Evolutionary conservation across 495 filamentous ascomycete species (phyloP).

Genomic region (Pyronema domesticum): DNA sequence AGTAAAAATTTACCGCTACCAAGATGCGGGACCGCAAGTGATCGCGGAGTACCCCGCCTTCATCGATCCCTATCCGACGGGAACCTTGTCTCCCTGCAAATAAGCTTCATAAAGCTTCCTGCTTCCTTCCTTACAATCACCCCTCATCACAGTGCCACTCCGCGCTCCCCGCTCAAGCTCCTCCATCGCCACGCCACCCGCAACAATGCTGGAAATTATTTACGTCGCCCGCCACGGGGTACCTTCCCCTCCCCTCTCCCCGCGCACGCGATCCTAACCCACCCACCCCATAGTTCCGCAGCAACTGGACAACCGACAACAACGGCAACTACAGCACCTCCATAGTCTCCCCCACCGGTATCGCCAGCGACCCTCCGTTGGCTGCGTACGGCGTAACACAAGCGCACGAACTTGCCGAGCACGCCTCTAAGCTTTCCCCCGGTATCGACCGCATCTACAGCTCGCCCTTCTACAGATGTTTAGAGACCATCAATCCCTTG

Average conservation of each 20-base stretch:
- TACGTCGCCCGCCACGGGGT: slow-evolving; percentile 78
- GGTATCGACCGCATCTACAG: slow-evolving; percentile 61
- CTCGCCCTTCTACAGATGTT: slow-evolving; percentile 78
- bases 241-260: slow-evolving; percentile 26
- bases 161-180: too few species aligned
- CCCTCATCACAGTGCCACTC: too few species aligned
- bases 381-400: slow-evolving; percentile 72
- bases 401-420: slow-evolving; percentile 53
- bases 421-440: slow-evolving; percentile 43
- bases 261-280: slow-evolving; percentile 7
- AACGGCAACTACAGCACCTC: slow-evolving; percentile 55
- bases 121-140: too few species aligned
- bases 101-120: too few species aligned
- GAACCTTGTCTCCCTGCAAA: too few species aligned
- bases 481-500: slow-evolving; percentile 67
- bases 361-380: slow-evolving; percentile 71
- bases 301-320: slow-evolving; percentile 67
- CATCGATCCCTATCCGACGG: too few species aligned
- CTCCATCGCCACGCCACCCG: too few species aligned
- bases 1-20: too few species aligned
- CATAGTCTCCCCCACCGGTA: slow-evolving; percentile 62
- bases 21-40: too few species aligned
- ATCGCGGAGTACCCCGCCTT: too few species aligned
- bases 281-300: slow-evolving; percentile 54
- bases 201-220: slow-evolving; percentile 47